phyloP scores from a whole-genome alignment of 2,329 filamentous ascomycete species.

The Arthrobotrys sphaeroides region DNA sequence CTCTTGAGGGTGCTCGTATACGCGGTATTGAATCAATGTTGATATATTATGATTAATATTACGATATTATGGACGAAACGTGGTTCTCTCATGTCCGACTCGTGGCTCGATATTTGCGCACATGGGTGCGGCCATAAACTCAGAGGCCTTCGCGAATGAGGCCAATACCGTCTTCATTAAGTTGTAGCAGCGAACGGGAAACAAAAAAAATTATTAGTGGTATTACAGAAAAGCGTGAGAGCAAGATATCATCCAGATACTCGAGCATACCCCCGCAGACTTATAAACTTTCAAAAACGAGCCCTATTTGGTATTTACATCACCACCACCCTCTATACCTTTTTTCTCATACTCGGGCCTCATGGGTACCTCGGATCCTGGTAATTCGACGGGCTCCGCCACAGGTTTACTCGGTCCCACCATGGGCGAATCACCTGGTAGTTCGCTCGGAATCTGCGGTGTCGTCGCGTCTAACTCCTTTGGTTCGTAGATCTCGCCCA shows the following conservation, averaged over 20 bases:
- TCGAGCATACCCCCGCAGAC: background rate
- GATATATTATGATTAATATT: too few relatives aligned
- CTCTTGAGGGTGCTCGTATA: too few relatives aligned
- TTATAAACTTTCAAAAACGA: background rate
- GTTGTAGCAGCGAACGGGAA: background rate
- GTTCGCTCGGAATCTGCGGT: conserved; percentile 36
- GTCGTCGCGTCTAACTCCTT: conserved; percentile 49
- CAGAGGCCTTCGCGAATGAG: background rate
- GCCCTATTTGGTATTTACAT: background rate
- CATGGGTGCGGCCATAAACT: background rate
- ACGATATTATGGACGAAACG: background rate
- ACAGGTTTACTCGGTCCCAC: conserved; percentile 30
- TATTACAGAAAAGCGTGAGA: background rate
- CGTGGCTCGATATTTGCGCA: background rate
- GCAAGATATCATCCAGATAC: background rate
- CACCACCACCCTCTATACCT: background rate
- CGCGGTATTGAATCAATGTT: too few relatives aligned
- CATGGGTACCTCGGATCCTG: conserved; percentile 30
- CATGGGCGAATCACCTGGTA: conserved; percentile 33
- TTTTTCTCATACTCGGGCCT: conserved; percentile 13
- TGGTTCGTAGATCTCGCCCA: conserved; percentile 47
- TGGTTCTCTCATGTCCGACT: too few relatives aligned
- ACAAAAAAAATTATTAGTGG: background rate
- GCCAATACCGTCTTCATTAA: background rate
- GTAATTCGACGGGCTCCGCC: conserved; percentile 31